Evolutionary conservation across 2,329 filamentous ascomycete species (phyloP).

Genomic region (Diaporthe ilicicola): DNA sequence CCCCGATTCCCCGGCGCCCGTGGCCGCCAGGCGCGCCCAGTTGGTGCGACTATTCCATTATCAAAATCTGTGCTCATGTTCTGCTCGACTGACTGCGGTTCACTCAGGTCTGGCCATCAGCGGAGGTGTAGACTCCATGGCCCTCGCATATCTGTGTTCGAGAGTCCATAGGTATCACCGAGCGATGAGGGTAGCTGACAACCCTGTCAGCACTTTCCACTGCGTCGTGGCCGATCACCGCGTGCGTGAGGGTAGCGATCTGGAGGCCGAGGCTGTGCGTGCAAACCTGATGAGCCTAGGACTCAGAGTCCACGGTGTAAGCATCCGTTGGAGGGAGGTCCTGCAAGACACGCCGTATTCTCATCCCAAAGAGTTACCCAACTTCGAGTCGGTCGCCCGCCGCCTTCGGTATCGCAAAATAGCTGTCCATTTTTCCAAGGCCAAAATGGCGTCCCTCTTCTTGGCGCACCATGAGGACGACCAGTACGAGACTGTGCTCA

Average conservation of each 20-base stretch:
- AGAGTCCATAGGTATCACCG: slow-evolving; percentile 48
- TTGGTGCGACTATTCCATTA: slow-evolving; percentile 48
- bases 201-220: slow-evolving; percentile 50
- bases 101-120: slow-evolving; percentile 79
- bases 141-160: slow-evolving; percentile 79
- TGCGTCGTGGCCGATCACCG: slow-evolving; percentile 67
- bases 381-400: slow-evolving; percentile 82
- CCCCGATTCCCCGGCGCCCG: slow-evolving; percentile 58
- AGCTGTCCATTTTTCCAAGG: slow-evolving; percentile 64
- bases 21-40: slow-evolving; percentile 44
- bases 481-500: slow-evolving; percentile 87
- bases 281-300: slow-evolving; percentile 46
- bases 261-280: slow-evolving; percentile 61
- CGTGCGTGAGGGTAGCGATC: slow-evolving; percentile 59
- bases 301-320: slow-evolving; percentile 39
- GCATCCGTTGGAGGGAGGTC: slow-evolving; percentile 60
- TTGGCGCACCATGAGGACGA: slow-evolving; percentile 91
- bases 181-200: slow-evolving; percentile 53
- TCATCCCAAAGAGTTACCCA: slow-evolving; percentile 56
- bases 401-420: slow-evolving; percentile 76
- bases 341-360: slow-evolving; percentile 34
- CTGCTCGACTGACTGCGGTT: not conserved
- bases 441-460: slow-evolving; percentile 68
- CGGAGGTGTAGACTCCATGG: slow-evolving; percentile 98
- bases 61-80: not conserved